Conservation (phyloP, 208 protist species). For the Novymonas esmeraldas region DNA sequence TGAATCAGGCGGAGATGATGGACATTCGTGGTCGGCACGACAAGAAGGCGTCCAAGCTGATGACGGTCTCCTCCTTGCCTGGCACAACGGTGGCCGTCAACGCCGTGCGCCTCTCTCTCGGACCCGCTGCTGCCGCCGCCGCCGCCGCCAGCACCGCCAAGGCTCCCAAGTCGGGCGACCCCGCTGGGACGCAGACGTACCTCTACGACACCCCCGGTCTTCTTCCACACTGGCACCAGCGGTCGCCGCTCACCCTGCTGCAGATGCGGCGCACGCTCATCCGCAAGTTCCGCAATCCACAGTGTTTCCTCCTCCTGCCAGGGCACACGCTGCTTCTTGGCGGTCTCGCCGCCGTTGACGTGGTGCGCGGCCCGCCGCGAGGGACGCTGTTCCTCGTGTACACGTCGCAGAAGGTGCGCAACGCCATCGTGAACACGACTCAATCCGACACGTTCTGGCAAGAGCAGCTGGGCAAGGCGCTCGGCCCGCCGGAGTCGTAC, state of each 20-base stretch:
- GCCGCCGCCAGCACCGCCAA: neutral
- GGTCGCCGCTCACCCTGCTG: slow-evolving; percentile 81
- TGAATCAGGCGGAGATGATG: slow-evolving; percentile 89
- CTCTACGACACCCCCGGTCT: slow-evolving; percentile 91
- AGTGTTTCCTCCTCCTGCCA: slow-evolving; percentile 84
- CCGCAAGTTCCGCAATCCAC: slow-evolving; percentile 83
- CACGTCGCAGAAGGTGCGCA: slow-evolving; percentile 86
- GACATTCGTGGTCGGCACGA: slow-evolving; percentile 86
- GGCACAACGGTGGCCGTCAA: slow-evolving; percentile 88
- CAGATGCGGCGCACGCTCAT: slow-evolving; percentile 92
- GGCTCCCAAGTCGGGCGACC: slow-evolving; percentile 8
- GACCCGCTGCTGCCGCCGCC: neutral
- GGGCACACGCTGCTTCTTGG: slow-evolving; percentile 88
- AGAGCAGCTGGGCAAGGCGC: slow-evolving; percentile 77
- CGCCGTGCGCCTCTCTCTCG: slow-evolving; percentile 73
- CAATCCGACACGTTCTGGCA: slow-evolving; percentile 79
- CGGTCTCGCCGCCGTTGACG: slow-evolving; percentile 84
- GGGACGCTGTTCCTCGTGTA: slow-evolving; percentile 90
- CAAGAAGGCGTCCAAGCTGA: slow-evolving; percentile 86
- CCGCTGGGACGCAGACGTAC: slow-evolving; percentile 38
- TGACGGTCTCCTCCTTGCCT: slow-evolving; percentile 89
- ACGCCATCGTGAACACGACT: slow-evolving; percentile 80
- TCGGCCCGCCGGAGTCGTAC: slow-evolving; percentile 80
- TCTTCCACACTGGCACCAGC: slow-evolving; percentile 86
- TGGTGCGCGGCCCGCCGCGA: slow-evolving; percentile 74